These are phyloP conservation scores for Trifolium subterraneum DNA, from an alignment of 306 rosid species.

Conservation along the genomic window DNA sequence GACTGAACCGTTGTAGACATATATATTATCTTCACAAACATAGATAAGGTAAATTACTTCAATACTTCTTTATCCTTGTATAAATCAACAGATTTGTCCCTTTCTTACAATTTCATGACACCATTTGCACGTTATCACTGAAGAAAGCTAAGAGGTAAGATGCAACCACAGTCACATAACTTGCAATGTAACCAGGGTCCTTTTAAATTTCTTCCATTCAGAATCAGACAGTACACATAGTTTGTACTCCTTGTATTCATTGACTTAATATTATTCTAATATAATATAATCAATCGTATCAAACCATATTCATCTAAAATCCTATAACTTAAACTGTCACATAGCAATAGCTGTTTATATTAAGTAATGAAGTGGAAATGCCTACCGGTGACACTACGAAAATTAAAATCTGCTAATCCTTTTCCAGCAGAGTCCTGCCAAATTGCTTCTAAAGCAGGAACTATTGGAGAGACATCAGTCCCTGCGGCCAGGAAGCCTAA, in stretches of 20 bases:
- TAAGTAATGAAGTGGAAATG: conserved; percentile 19
- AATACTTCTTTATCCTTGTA: not conserved
- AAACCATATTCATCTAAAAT: conserved; percentile 10
- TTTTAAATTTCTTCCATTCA: conserved; percentile 24
- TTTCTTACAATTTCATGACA: conserved; percentile 4
- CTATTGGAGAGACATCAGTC: conserved; percentile 92
- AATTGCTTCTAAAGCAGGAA: conserved; percentile 97
- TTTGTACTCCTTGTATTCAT: no score
- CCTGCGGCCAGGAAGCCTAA: conserved; percentile 97
- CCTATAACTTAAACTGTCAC: conserved; percentile 24
- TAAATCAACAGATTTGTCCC: conserved; percentile 30
- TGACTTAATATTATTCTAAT: no score
- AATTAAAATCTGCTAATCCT: conserved; percentile 94
- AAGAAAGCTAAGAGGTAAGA: conserved; percentile 32
- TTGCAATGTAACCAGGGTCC: conserved; percentile 18
- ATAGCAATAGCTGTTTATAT: conserved; percentile 28
- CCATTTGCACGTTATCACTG: conserved; percentile 4
- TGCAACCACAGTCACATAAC: conserved; percentile 12
- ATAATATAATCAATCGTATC: not conserved
- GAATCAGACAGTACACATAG: conserved; percentile 20
- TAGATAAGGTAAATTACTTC: conserved; percentile 8
- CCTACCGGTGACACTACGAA: conserved; percentile 92
- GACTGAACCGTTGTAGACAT: not conserved
- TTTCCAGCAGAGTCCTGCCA: conserved; percentile 99
- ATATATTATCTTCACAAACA: conserved; percentile 2